Evolutionary conservation across 257 asterid species (phyloP).

Genomic region (Lycium ferocissimum): DNA sequence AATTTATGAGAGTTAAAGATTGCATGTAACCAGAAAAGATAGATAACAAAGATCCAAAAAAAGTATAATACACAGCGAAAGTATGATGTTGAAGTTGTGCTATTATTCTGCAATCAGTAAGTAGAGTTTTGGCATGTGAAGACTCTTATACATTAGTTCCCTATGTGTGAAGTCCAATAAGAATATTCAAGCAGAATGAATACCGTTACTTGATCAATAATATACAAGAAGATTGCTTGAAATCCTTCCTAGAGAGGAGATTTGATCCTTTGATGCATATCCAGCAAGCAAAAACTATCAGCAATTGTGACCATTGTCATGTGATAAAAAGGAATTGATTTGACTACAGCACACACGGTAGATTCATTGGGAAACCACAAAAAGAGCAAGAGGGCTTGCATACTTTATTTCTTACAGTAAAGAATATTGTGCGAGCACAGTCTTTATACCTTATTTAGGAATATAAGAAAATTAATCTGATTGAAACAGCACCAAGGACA

Average conservation of each 20-base stretch:
- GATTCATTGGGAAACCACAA: conserved; percentile 6
- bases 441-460: conserved; percentile 17
- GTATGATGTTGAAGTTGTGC: not conserved
- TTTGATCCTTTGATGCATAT: conserved; percentile 18
- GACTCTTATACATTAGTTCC: conserved; percentile 3
- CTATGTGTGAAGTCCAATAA: not conserved
- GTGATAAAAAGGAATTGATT: conserved; percentile 14
- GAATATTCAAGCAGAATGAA: conserved; percentile 20
- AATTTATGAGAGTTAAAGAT: not conserved
- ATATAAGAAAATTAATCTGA: not conserved
- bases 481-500: too few relatives aligned
- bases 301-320: conserved; percentile 18
- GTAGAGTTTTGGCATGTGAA: not conserved
- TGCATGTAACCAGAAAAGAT: not conserved
- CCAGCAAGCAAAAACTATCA: conserved; percentile 14
- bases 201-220: not conserved
- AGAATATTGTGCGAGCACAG: not conserved
- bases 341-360: not conserved
- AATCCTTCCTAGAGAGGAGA: not conserved
- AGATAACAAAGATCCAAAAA: not conserved
- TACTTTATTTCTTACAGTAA: conserved; percentile 1
- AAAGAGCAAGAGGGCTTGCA: not conserved
- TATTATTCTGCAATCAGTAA: conserved; percentile 7
- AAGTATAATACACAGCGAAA: not conserved
- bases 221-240: not conserved